These are phyloP conservation scores for Phialophora macrospora DNA, from an alignment of 2,329 filamentous ascomycete genomes.

Conservation along the genomic window DNA sequence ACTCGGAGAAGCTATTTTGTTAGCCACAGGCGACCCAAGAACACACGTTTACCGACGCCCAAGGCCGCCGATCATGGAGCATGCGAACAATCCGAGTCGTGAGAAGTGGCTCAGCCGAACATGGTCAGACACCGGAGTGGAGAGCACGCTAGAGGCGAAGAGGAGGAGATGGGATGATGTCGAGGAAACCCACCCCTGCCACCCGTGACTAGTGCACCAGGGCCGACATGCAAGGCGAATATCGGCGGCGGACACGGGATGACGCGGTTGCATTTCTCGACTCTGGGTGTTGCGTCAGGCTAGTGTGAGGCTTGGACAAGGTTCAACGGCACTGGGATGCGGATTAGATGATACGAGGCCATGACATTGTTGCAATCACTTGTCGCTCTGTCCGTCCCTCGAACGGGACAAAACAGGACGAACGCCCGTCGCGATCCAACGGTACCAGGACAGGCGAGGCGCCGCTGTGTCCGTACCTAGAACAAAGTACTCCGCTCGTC, in stretches of 20 bases:
- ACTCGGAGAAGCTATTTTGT: slow-evolving; percentile 2
- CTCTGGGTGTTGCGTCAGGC: not conserved
- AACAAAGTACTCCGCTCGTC: not conserved
- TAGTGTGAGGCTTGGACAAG: slow-evolving; percentile 3
- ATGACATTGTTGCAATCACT: not conserved
- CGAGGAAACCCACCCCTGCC: not conserved
- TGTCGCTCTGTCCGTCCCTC: not conserved
- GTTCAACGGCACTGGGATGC: not conserved
- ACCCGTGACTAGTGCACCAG: not conserved
- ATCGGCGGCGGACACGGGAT: slow-evolving; percentile 16
- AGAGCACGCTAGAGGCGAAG: not conserved
- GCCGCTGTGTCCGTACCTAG: not conserved
- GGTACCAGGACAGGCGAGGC: not conserved
- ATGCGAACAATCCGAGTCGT: not conserved
- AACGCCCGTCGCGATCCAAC: not conserved
- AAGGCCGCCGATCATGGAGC: slow-evolving; percentile 7
- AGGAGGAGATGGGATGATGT: slow-evolving; percentile 6
- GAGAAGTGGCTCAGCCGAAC: slow-evolving; percentile 19
- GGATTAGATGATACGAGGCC: not conserved
- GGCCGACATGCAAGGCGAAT: slow-evolving; percentile 2
- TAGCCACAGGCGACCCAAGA: slow-evolving; percentile 16
- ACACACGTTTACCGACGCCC: slow-evolving; percentile 7
- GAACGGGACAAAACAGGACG: not conserved
- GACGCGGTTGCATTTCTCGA: slow-evolving; percentile 20
- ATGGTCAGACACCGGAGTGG: slow-evolving; percentile 15